A percentile compares a stretch with the other conserved stretches of the same genome.
Conservation (phyloP, 2,329 filamentous ascomycete genomes). For the Talaromyces rugulosus region DNA sequence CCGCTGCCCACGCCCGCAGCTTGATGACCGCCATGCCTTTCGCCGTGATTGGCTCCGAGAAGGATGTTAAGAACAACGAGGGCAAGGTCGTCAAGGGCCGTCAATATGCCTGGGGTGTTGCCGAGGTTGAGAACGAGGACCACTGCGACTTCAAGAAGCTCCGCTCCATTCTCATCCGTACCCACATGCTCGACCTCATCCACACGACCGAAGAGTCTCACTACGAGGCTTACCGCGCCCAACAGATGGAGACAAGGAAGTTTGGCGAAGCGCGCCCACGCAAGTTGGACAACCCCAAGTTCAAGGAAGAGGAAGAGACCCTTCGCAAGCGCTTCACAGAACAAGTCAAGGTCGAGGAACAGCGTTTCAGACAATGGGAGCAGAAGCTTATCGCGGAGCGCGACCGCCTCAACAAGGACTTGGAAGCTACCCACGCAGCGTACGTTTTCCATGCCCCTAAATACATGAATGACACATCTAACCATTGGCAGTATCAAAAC, state of each 20-base stretch:
- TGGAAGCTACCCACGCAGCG: slow-evolving; percentile 92
- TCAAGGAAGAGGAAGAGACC: slow-evolving; percentile 99
- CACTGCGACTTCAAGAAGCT: slow-evolving; percentile 99
- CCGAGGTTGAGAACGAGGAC: slow-evolving; percentile 99
- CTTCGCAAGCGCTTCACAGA: slow-evolving; percentile 98
- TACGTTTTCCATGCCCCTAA: slow-evolving; percentile 28
- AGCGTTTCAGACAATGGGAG: slow-evolving; percentile 98
- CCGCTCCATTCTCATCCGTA: slow-evolving; percentile 95
- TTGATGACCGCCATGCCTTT: slow-evolving; percentile 98
- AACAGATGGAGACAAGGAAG: slow-evolving; percentile 99
- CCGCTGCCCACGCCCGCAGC: slow-evolving; percentile 88
- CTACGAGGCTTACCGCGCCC: slow-evolving; percentile 98
- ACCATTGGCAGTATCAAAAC: slow-evolving; percentile 44
- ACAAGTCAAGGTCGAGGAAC: slow-evolving; percentile 99
- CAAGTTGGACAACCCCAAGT: slow-evolving; percentile 99
- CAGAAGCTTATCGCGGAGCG: slow-evolving; percentile 99
- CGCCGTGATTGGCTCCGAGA: slow-evolving; percentile 97
- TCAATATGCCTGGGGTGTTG: slow-evolving; percentile 98
- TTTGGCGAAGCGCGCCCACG: slow-evolving; percentile 95
- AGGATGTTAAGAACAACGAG: slow-evolving; percentile 95
- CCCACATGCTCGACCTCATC: slow-evolving; percentile 99
- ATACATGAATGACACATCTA: slow-evolving; percentile 17
- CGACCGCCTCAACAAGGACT: slow-evolving; percentile 98
- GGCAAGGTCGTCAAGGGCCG: slow-evolving; percentile 97
- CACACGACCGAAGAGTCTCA: slow-evolving; percentile 99